phyloP scores from a whole-genome alignment of 2,329 filamentous ascomycete genomes.

The Trichoderma polysporum region DNA sequence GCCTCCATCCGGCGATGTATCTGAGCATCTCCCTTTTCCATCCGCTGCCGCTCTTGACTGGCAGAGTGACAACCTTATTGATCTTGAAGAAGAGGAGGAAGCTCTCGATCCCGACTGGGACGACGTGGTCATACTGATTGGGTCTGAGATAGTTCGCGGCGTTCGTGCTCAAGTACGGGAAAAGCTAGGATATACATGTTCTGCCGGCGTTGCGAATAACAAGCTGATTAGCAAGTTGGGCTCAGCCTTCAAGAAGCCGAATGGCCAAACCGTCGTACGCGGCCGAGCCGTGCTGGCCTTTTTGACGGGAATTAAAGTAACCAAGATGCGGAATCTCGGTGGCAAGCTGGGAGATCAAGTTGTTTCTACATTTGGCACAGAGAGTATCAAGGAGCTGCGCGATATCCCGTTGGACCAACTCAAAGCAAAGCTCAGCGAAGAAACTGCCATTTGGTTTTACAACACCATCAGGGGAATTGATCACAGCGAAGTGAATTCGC shows the following conservation, averaged over 20 bases:
- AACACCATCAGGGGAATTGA: slow-evolving; percentile 84
- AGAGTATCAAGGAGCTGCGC: slow-evolving; percentile 74
- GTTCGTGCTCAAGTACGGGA: slow-evolving; percentile 69
- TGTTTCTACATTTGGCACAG: slow-evolving; percentile 75
- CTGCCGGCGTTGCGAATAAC: slow-evolving; percentile 82
- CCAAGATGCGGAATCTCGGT: slow-evolving; percentile 91
- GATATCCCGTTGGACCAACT: slow-evolving; percentile 71
- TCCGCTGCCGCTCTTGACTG: slow-evolving; percentile 71
- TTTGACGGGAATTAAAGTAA: slow-evolving; percentile 82
- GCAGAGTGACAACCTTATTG: slow-evolving; percentile 78
- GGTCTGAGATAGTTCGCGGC: slow-evolving; percentile 80
- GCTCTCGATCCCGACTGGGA: slow-evolving; percentile 91
- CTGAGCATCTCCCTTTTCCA: slow-evolving; percentile 70
- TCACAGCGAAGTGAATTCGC: slow-evolving; percentile 80
- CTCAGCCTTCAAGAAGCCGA: slow-evolving; percentile 88
- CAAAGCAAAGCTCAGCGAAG: slow-evolving; percentile 75
- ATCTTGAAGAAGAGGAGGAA: slow-evolving; percentile 74
- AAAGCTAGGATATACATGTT: slow-evolving; percentile 83
- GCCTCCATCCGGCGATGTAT: slow-evolving; percentile 71
- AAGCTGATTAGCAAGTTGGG: slow-evolving; percentile 96
- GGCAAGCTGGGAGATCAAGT: slow-evolving; percentile 92
- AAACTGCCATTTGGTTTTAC: slow-evolving; percentile 84
- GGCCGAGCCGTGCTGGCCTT: slow-evolving; percentile 80
- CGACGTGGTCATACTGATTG: slow-evolving; percentile 82
- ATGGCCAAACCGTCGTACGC: slow-evolving; percentile 89